Base-by-base conservation (phyloP, 2,329 filamentous ascomycete genomes). In the Acrocalymma vagum region DNA sequence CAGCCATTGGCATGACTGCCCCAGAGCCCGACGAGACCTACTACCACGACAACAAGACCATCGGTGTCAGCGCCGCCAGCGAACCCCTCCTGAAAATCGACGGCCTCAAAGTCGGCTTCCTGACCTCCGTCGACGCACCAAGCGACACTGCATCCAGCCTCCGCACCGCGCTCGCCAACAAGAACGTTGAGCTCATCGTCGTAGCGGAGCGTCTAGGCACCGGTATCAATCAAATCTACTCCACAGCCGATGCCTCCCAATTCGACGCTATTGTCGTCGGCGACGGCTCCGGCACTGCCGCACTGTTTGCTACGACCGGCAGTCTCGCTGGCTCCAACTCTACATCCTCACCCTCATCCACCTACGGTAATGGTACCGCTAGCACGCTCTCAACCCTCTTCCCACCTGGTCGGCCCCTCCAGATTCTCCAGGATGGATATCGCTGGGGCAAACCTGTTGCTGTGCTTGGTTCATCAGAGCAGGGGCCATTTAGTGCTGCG, bases 371-470 rank as follows among this genome's bases (percentile, higher is more conserved):
- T 13, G 43, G 32, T 14, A 61, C 62, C 5, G 38, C 45, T 9
- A 44, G 38, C 26, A 41, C 51, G 6, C 49, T 48, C 15, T 80
- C 78, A 3, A 74, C 82, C 0, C 72, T 89, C 6, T 90, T 80
- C 65, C 86, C 86, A 1, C 72, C 78, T 2, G 82, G 82, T 1
- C 76, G 85, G 1, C 87, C 86, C 0, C 66, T 77, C 2, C 78
- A 87, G 71, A 85, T 90, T 34, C 63, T 88, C 13, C 62, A 75
- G 11, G 80, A 85, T 57, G 81, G 77, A 0, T 90, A 83, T 70
- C 73, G 80, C 16, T 90, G 83, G 74, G 86, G 85, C 4, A 90
- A 90, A 75, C 83, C 87, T 0, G 72, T 90, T 16, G 85, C 75
- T 10, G 81, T 79, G 18, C 51, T 88, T 1, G 85, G 83, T 2